Conservation (phyloP, 805 yeast genomes). For the Maudiozyma serrabonitensis region DNA sequence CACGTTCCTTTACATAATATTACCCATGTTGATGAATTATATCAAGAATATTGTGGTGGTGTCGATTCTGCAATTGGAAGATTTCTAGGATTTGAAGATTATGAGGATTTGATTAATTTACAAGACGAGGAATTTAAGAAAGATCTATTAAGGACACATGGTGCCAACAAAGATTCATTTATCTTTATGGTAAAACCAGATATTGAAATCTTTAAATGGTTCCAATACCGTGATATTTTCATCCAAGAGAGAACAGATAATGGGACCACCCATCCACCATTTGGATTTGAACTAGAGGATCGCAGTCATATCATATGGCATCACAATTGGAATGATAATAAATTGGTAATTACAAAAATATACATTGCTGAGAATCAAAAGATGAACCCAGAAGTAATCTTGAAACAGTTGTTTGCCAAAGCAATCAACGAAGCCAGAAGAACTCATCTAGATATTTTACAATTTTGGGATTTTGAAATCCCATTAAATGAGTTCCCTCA, state of each 20-base stretch:
- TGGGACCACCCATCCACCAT: conserved; percentile 10
- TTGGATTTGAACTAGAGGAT: conserved; percentile 25
- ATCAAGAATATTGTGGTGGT: conserved; percentile 9
- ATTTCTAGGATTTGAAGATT: conserved; percentile 26
- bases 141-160: conserved; percentile 14
- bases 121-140: conserved; percentile 19
- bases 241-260: conserved; percentile 20
- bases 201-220: conserved; percentile 34
- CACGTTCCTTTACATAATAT: conserved; percentile 32
- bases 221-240: conserved; percentile 31
- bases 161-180: conserved; percentile 14
- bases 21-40: conserved; percentile 16
- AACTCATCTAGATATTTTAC: conserved; percentile 20
- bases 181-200: conserved; percentile 32
- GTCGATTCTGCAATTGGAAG: conserved; percentile 9
- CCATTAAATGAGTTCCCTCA: conserved; percentile 19
- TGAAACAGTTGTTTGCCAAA: conserved; percentile 24
- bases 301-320: conserved; percentile 36
- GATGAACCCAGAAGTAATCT: conserved; percentile 9
- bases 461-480: conserved; percentile 35
- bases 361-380: conserved; percentile 10
- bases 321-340: conserved; percentile 32
- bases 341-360: conserved; percentile 24
- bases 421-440: conserved; percentile 30
- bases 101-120: conserved; percentile 22